Conservation (phyloP, 805 yeast species). For the Starmerella stigmatis region DNA sequence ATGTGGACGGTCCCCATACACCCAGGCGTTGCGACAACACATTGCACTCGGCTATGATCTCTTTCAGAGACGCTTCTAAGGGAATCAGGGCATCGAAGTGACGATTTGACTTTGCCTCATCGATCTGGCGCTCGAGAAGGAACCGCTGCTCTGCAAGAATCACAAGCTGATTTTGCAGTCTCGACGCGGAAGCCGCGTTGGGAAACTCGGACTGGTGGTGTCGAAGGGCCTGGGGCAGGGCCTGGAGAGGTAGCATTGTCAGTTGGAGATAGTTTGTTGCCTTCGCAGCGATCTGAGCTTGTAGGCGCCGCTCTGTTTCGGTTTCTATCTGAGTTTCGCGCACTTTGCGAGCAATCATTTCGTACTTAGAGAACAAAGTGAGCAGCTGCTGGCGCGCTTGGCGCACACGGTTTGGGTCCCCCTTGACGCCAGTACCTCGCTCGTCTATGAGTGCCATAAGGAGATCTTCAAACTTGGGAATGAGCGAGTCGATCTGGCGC, state of each 20-base stretch:
- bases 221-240: conserved; percentile 38
- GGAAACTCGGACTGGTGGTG: conserved; percentile 6
- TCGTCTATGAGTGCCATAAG: conserved; percentile 32
- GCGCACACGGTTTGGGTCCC: not conserved
- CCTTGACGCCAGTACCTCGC: conserved; percentile 2
- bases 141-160: conserved; percentile 78
- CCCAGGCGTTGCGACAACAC: conserved; percentile 46
- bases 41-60: conserved; percentile 39
- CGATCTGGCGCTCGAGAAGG: conserved; percentile 55
- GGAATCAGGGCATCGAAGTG: conserved; percentile 66
- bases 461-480: conserved; percentile 39
- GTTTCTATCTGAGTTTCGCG: conserved; percentile 31
- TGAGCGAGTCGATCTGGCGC: conserved; percentile 31
- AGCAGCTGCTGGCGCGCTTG: conserved; percentile 37
- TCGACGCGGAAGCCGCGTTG: conserved; percentile 22
- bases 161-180: conserved; percentile 49
- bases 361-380: conserved; percentile 43
- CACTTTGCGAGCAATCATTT: conserved; percentile 39
- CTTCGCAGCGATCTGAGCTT: conserved; percentile 46
- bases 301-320: conserved; percentile 39
- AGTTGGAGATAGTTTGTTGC: conserved; percentile 55
- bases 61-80: conserved; percentile 47
- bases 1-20: conserved; percentile 34
- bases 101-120: conserved; percentile 51
- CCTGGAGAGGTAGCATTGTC: conserved; percentile 53